Percentiles rank a stretch among this genome's conserved stretches.
These are phyloP conservation scores for Neocallimastix lanati DNA, from an alignment of 192 early-diverging fungal species.

Conservation along the genomic window DNA sequence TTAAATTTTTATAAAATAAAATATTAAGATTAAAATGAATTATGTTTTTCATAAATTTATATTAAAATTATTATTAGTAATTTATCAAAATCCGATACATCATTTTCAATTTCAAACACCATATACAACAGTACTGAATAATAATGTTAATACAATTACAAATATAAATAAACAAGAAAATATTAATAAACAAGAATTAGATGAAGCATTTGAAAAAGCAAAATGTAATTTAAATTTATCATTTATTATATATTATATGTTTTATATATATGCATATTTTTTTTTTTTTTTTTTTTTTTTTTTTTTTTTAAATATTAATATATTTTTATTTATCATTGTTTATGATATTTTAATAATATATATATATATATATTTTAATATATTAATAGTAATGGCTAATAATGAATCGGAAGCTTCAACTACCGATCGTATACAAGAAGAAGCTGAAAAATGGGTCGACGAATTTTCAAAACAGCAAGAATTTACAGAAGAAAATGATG, in stretches of 20 bases:
- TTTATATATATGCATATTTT: not conserved
- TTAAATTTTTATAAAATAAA: no score
- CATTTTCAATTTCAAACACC: not conserved
- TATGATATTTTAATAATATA: no score
- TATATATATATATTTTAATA: not conserved
- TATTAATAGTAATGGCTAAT: constrained; percentile 44
- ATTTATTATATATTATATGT: not conserved
- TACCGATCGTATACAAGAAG: constrained; percentile 23
- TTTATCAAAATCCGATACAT: not conserved
- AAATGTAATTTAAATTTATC: constrained; percentile 2
- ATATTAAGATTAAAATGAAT: no score
- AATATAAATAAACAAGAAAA: not conserved
- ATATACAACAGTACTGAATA: not conserved
- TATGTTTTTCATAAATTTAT: no score
- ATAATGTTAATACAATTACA: not conserved
- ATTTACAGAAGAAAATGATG: constrained; percentile 10
- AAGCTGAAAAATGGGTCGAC: constrained; percentile 16
- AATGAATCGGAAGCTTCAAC: constrained; percentile 16
- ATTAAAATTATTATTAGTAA: no score
- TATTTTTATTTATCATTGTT: no score
- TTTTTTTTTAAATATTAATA: no score
- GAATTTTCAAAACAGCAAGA: constrained; percentile 24
- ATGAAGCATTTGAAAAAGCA: constrained; percentile 17
- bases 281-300: no score
- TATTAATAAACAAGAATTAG: constrained; percentile 2